Evolutionary conservation across 2,329 filamentous ascomycete species (phyloP).

Genomic region (Clarireedia homoeocarpa): DNA sequence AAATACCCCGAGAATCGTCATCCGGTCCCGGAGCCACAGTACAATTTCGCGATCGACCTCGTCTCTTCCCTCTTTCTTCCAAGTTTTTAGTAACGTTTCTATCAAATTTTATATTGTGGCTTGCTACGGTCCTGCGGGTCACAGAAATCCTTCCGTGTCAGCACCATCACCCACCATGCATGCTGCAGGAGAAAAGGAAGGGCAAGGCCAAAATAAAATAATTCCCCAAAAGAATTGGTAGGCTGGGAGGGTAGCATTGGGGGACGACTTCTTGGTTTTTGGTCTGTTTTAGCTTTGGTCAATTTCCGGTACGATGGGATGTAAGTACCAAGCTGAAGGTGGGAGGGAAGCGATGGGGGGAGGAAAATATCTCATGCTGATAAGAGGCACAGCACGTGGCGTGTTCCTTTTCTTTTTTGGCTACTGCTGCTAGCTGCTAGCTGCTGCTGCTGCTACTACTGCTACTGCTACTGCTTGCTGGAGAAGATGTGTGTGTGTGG

Average conservation of each 20-base stretch:
- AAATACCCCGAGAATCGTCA: neutral
- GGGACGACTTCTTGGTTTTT: too few relatives aligned
- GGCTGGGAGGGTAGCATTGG: neutral
- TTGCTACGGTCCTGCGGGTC: slow-evolving; percentile 10
- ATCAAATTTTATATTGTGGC: slow-evolving; percentile 10
- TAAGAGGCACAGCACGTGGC: slow-evolving; percentile 9
- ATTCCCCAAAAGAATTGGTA: neutral
- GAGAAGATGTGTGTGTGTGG: neutral
- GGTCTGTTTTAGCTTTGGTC: too few relatives aligned
- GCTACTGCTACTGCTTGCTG: neutral
- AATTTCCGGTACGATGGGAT: neutral
- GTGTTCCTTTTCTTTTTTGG: neutral
- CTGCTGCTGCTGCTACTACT: neutral
- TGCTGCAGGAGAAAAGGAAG: slow-evolving; percentile 8
- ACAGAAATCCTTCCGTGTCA: slow-evolving; percentile 9
- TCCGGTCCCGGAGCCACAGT: neutral
- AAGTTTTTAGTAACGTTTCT: slow-evolving; percentile 1
- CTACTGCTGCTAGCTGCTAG: neutral
- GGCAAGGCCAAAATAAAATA: neutral
- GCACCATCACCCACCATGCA: slow-evolving; percentile 5
- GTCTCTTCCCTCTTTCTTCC: neutral
- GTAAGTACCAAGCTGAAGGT: neutral
- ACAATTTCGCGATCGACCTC: neutral
- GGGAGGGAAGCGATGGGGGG: neutral
- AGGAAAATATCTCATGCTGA: slow-evolving; percentile 3